These are phyloP conservation scores for Lipomyces starkeyi DNA, from an alignment of 805 yeast genomes.

Conservation along the genomic window DNA sequence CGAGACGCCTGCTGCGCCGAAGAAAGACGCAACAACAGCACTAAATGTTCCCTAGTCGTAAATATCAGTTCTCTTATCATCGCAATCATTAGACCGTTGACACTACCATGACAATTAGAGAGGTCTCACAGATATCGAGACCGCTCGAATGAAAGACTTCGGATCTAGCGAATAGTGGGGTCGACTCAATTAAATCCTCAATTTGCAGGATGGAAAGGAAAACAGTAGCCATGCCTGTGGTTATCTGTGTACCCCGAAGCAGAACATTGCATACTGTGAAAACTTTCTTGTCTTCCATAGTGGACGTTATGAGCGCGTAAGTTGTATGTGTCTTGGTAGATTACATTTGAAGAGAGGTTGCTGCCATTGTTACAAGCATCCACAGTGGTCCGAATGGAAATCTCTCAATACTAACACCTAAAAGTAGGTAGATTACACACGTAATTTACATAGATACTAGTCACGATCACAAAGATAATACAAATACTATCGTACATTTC, in stretches of 20 bases:
- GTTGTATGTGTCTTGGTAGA: background rate
- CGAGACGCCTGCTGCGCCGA: constrained; percentile 9
- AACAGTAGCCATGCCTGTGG: constrained; percentile 2
- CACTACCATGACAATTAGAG: constrained; percentile 14
- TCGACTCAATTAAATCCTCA: constrained; percentile 7
- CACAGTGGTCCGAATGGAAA: background rate
- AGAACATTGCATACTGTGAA: constrained; percentile 8
- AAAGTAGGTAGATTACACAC: background rate
- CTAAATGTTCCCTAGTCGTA: constrained; percentile 1
- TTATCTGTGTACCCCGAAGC: constrained; percentile 16
- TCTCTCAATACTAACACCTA: background rate
- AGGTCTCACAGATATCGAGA: constrained; percentile 3
- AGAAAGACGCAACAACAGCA: constrained; percentile 3
- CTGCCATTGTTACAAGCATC: background rate
- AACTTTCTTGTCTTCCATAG: background rate
- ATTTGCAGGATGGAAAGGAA: constrained; percentile 13
- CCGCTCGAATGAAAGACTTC: constrained; percentile 20
- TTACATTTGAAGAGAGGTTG: background rate
- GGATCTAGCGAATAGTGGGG: constrained; percentile 7
- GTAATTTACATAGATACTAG: constrained; percentile 1
- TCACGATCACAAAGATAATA: background rate
- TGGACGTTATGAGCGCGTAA: background rate
- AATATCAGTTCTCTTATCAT: background rate
- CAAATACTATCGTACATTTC: constrained; percentile 21
- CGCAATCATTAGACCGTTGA: background rate